Base-by-base conservation (phyloP, 371 early-diverging fungal genomes). In the Mucor mucedo region DNA sequence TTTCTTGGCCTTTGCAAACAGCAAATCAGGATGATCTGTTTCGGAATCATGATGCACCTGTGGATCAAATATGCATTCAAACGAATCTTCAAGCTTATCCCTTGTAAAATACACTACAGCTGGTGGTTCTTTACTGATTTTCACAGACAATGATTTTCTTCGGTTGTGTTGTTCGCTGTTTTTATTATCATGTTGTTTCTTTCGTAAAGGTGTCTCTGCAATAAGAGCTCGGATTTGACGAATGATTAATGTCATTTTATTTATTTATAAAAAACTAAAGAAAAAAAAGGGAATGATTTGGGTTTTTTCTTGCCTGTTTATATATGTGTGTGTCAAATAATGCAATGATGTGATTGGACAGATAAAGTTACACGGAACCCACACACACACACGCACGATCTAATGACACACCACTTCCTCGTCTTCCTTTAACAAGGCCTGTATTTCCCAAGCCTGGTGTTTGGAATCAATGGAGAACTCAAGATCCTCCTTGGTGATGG, bases 401-500 rank as follows among this genome's bases (percentile, higher is more conserved):
- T 60, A 42, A 52, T 42, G 33, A 27, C 50, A 50, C 32, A 50
- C 28, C 32, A 30, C 14, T 50, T 48, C 39, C 29, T 66, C 55
- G 29, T 66, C 60, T 5, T 58, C 50, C 10, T 62, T 45, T 32
- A 65, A 29, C 29, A 65, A 41, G 10, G 40, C 55, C 14, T 65
- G 55, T 11, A 65, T 52, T 86, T 79, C 95, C 95, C 73, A 70
- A 55, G 57, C 58, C 21, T 66, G 74, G 21, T 75, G 72, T 38
- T 79, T 91, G 8, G 92, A 88, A 58, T 89, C 92, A 39, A 95
- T 92, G 41, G 88, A 85, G 70, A 95, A 95, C 76, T 95, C 96
- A 33, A 95, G 75, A 70, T 95, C 96, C 70, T 95, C 96, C 72
- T 92, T 93, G 35, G 96, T 95, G 68, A 95, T 95, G 5, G 88